Base-by-base conservation (phyloP, 257 asterid genomes). In the Nicotiana undulata region DNA sequence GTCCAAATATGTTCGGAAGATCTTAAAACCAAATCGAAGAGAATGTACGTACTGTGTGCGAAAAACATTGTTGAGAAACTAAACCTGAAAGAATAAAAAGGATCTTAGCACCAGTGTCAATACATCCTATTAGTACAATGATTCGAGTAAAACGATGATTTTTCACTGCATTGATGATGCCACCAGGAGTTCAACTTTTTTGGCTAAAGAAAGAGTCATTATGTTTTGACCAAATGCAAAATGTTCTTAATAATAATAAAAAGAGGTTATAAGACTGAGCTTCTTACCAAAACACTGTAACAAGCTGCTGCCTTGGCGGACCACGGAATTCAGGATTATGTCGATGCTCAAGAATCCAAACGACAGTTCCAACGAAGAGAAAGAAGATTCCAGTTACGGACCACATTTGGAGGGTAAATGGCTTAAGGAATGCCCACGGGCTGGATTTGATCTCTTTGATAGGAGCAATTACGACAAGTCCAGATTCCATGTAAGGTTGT, bases 311-410 rank as follows among this genome's bases (percentile, higher is more conserved):
- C 44, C 97, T 86, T 22, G 98, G 98, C 3, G 99, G 64, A 20
- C 99, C 99, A 17, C 98, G 98, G 83, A 95, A 95, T 82, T 95
- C 99, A 4, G 82, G 83, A 86, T 95, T 95, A 63, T 74, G 85
- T 60, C 98, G 89, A 82, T 95, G 99, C 86, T 95, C 99, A n/a
- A 95, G 99, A 81, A 95, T 88, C 99, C 99, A 95, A 77, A 95
- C 89, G 61, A 95, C 99, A 17, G 91, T 81, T 79, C 99, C 99
- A 46, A 95, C 97, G 3, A 90, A 86, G 26, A 95, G 89, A 82
- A 93, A 95, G 90, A 90, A 93, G 32, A 85, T 32, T 26, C 94
- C 97, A 3, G 97, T 94, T 11, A 95, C 96, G 18, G 65, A 91
- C 99, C 99, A 95, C 99, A 95, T 95, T 84, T 92, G 96, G 95